phyloP scores from a whole-genome alignment of 1,139 yeast species.

The Suhomyces bolitotheri region DNA sequence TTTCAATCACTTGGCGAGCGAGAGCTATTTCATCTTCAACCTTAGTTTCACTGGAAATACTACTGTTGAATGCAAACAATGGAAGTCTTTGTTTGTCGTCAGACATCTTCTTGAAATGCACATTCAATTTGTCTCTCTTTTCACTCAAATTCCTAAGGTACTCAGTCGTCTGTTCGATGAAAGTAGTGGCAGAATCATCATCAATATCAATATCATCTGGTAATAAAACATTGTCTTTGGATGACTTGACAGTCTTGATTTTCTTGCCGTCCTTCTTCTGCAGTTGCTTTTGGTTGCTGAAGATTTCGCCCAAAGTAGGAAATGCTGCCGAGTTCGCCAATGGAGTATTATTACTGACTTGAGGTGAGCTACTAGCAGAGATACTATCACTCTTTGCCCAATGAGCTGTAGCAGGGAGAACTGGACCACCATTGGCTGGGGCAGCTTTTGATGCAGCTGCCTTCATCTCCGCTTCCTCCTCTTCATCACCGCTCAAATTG shows the following conservation, averaged over 20 bases:
- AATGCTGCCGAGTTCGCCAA: constrained; percentile 60
- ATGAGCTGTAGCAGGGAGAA: constrained; percentile 58
- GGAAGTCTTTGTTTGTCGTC: constrained; percentile 30
- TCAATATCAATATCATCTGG: constrained; percentile 46
- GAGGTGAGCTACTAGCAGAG: constrained; percentile 35
- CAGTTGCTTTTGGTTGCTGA: constrained; percentile 43
- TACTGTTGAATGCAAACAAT: constrained; percentile 36
- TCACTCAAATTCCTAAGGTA: constrained; percentile 35
- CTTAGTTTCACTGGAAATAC: constrained; percentile 23
- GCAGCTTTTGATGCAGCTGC: constrained; percentile 8
- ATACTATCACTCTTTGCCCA: constrained; percentile 48
- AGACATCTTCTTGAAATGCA: constrained; percentile 32
- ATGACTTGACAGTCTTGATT: constrained; percentile 24
- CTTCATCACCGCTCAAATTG: constrained; percentile 23
- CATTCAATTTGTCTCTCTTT: constrained; percentile 33
- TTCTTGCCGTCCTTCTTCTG: constrained; percentile 34
- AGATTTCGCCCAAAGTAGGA: constrained; percentile 71
- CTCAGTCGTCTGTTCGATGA: constrained; percentile 39
- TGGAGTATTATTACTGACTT: constrained; percentile 36
- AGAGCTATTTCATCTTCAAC: constrained; percentile 41
- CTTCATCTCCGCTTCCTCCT: constrained; percentile 13
- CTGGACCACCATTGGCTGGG: constrained; percentile 26
- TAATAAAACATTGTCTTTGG: constrained; percentile 29
- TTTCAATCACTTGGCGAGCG: constrained; percentile 46
- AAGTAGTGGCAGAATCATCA: constrained; percentile 37